Evolutionary conservation across 208 protist genomes (phyloP).

Genomic region (Trypanosoma caninum): DNA sequence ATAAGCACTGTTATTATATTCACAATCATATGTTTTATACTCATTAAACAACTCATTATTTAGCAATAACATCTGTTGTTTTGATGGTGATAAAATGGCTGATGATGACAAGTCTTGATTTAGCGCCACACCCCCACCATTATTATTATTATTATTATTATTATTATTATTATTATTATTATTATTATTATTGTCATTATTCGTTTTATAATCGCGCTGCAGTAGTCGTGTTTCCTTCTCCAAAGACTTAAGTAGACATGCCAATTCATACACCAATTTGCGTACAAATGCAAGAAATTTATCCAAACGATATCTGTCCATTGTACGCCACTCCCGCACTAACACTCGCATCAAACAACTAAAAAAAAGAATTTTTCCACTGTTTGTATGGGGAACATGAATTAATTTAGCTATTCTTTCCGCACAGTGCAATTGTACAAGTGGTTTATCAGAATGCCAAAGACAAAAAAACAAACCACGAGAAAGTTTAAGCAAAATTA

Average conservation of each 20-base stretch:
- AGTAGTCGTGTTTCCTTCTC: not conserved
- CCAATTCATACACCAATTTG: conserved; percentile 52
- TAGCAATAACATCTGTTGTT: too few species aligned
- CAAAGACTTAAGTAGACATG: conserved; percentile 48
- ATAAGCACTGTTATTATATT: not conserved
- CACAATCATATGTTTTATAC: not conserved
- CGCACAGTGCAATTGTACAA: conserved; percentile 86
- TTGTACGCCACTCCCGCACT: conserved; percentile 82
- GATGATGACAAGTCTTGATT: too few species aligned
- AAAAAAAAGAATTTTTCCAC: conserved; percentile 61
- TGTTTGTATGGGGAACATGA: conserved; percentile 35
- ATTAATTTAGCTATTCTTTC: conserved; percentile 68
- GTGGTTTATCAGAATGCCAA: conserved; percentile 92
- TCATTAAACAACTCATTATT: too few species aligned
- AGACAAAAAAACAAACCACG: conserved; percentile 87
- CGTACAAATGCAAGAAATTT: conserved; percentile 89
- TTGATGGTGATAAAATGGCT: too few species aligned
- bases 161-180: conserved; percentile 24
- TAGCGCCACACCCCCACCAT: too few species aligned
- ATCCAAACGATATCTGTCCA: conserved; percentile 89
- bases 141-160: not conserved
- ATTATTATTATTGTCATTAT: not conserved
- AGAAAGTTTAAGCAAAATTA: conserved; percentile 84
- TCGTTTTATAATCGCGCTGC: not conserved
- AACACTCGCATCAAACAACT: conserved; percentile 75